Evolutionary conservation across 2,329 filamentous ascomycete genomes (phyloP), one percentile per base, ranked within the genome.

Genomic region (Cytospora chrysosperma): DNA sequence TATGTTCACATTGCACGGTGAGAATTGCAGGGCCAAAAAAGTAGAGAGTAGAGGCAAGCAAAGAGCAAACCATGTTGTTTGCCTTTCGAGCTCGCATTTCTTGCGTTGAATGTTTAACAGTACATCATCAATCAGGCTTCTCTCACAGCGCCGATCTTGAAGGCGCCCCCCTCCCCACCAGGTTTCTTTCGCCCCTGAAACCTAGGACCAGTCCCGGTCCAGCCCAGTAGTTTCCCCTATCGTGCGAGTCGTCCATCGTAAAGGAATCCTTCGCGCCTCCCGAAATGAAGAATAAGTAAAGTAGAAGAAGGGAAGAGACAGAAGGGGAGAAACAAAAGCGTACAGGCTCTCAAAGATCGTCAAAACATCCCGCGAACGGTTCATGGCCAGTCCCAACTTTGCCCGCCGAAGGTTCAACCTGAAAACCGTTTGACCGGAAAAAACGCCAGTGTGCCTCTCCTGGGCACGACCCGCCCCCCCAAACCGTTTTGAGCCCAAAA

Each of bases 401-500:
- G 2, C 28, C 57, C 62, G 50, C 51, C 60, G 57, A 56, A 40
- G 60, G 4, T 60, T 60, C 57, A 37, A 54, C 24, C 56, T 52
- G 10, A 55, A 56, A n/a, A 26, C 40, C 55, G 43, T 40, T 43
- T 56, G 54, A 56, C 37, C 56, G 50, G n/a, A 60, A 56, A 47
- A 51, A 66, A 64, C 61, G 61, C 64, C 57, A 52, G 40, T 64
- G 51, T 64, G 56, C 61, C 49, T 56, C 37, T 51, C 40, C 50
- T 34, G 40, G 30, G 30, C 47, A 61, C 52, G 43, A 34, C 27
- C 30, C 51, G 19, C 49, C 32, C 50, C n/a, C 28, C n/a, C 34
- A 53, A 65, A 30, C 30, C 64, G 21, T 66, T 66, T 64, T 66
- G 50, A 55, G 56, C 40, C 26, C 59, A 26, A 51, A 59, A 49